These are phyloP conservation scores for Ammopiptanthus mongolicus DNA, from an alignment of 306 rosid species.

Conservation along the genomic window DNA sequence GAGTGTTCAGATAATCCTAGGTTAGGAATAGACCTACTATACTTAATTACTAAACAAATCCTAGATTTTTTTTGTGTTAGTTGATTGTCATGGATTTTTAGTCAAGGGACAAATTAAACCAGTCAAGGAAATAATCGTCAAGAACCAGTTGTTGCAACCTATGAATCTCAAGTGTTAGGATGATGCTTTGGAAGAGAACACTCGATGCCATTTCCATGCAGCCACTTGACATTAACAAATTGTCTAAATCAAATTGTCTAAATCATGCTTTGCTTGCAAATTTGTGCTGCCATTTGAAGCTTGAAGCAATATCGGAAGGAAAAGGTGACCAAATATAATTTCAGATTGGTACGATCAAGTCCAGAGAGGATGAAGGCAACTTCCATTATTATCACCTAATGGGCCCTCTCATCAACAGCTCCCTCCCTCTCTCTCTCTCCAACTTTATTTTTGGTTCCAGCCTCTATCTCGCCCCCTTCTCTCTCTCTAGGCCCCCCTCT, in stretches of 20 bases:
- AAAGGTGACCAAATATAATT: conserved; percentile 28
- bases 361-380: conserved; percentile 78
- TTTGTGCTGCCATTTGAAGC: conserved; percentile 29
- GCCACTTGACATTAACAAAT: conserved; percentile 26
- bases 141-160: not conserved
- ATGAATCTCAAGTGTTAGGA: not conserved
- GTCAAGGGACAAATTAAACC: conserved; percentile 1
- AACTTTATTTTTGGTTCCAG: conserved; percentile 7
- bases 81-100: not conserved
- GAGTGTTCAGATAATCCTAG: conserved; percentile 18
- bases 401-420: conserved; percentile 29
- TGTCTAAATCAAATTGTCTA: conserved; percentile 39
- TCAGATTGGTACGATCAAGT: conserved; percentile 40
- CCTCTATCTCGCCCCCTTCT: conserved; percentile 22
- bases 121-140: conserved; percentile 7
- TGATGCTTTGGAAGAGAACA: conserved; percentile 14
- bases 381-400: conserved; percentile 49
- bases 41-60: conserved; percentile 4
- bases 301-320: conserved; percentile 47
- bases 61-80: not conserved
- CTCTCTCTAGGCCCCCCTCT: conserved; percentile 32
- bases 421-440: not conserved
- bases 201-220: not conserved
- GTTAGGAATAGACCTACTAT: conserved; percentile 25
- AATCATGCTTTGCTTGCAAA: conserved; percentile 47